Evolutionary conservation across 306 rosid genomes (phyloP), one percentile per base, ranked within the genome.

Genomic region (Pterocarpus macrocarpus): DNA sequence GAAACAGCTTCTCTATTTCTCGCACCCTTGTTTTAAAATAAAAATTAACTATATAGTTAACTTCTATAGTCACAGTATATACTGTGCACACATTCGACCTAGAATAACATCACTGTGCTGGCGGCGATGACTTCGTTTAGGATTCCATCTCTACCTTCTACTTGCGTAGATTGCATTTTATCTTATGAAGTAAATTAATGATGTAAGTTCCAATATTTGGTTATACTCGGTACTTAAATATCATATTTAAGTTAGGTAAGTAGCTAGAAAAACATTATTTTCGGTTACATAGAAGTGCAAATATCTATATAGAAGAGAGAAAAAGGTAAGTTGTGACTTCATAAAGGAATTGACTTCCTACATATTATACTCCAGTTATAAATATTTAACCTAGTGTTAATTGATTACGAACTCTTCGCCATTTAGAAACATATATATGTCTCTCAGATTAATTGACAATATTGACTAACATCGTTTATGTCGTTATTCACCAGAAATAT

Each of bases 1-100:
- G 79, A 76, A 39, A 75, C 50, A 58, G 63, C 38, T 43, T 77
- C 69, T 55, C 71, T 50, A 35, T 32, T 33, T 68, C 57, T 71
- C 73, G 62, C 63, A 41, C 41, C 33, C 32, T 69, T 30, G 30
- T 16, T 79, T 36, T 22, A n/a, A 33, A 69, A 14, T n/a, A 1
- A 44, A 35, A 34, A 12, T 13, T 33, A 5, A 50, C 5, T n/a
- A 64, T 6, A 64, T 8, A 66, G 36, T 15, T 35, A 36, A 36
- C 30, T 64, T 38, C 43, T 36, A 13, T 4, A 67, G 39, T 56
- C 14, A 58, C 58, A 30, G 41, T 14, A 28, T 28, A 39, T 47
- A 47, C 53, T 9, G 49, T 17, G 6, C 50, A 50, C 56, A 39
- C 32, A 65, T 47, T 73, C 75, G 56, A 55, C 64, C 84, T 41